A percentile compares a stretch with the other conserved stretches of the same genome.
Evolutionary conservation across 2,329 filamentous ascomycete species (phyloP).

Genomic region (Fusarium begoniae): DNA sequence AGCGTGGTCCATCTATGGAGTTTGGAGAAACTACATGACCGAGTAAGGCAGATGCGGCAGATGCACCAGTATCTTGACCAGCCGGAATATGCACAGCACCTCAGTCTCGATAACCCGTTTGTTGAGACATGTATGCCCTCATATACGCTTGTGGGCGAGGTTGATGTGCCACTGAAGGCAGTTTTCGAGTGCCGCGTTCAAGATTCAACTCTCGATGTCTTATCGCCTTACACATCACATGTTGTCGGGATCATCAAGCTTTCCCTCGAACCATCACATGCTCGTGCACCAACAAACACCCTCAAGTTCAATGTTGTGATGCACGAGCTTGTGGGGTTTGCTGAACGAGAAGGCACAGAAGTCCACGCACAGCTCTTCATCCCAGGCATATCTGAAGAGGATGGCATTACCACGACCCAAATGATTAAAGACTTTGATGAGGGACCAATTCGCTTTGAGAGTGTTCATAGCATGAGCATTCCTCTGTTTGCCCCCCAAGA

Average conservation of each 20-base stretch:
- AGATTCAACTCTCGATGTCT: slow-evolving; percentile 89
- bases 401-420: slow-evolving; percentile 92
- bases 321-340: slow-evolving; percentile 94
- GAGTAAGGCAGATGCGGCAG: slow-evolving; percentile 92
- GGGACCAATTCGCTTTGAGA: slow-evolving; percentile 91
- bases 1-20: slow-evolving; percentile 93
- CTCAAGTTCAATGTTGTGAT: slow-evolving; percentile 99
- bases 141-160: slow-evolving; percentile 92
- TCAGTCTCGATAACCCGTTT: slow-evolving; percentile 93
- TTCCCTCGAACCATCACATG: slow-evolving; percentile 91
- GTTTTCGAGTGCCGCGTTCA: slow-evolving; percentile 96
- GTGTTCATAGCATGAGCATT: slow-evolving; percentile 97
- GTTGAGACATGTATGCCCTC: slow-evolving; percentile 89
- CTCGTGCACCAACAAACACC: slow-evolving; percentile 88
- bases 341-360: slow-evolving; percentile 93
- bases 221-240: slow-evolving; percentile 91
- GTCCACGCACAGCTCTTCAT: slow-evolving; percentile 98
- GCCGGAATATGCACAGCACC: slow-evolving; percentile 92
- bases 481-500: slow-evolving; percentile 76
- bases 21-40: slow-evolving; percentile 86
- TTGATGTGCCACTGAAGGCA: slow-evolving; percentile 88
- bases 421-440: slow-evolving; percentile 96
- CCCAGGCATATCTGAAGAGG: slow-evolving; percentile 87
- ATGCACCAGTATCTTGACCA: slow-evolving; percentile 97
- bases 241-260: slow-evolving; percentile 91